phyloP scores from a whole-genome alignment of 352 stramenopile species.

The Globisporangium yorkense region DNA sequence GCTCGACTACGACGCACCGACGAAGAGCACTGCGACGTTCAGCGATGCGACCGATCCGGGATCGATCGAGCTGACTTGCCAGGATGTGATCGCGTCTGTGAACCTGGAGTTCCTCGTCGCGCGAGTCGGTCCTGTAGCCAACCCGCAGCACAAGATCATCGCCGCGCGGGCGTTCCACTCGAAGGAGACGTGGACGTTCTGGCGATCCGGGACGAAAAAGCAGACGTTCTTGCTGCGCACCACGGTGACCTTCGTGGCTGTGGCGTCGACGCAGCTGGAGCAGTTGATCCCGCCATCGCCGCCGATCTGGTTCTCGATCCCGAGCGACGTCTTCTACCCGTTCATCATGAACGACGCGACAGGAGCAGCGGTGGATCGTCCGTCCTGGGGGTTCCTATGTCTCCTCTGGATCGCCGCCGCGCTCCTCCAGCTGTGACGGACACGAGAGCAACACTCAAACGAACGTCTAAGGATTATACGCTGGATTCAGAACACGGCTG shows the following conservation, averaged over 20 bases:
- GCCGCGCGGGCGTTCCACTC: conserved; percentile 26
- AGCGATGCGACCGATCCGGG: conserved; percentile 13
- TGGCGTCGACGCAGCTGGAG: conserved; percentile 16
- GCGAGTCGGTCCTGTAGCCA: conserved; percentile 17
- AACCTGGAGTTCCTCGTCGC: conserved; percentile 41
- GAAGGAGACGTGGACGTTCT: conserved; percentile 32
- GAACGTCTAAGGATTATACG: background rate
- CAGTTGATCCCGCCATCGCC: conserved; percentile 30
- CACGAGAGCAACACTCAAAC: background rate
- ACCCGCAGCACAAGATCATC: conserved; percentile 39
- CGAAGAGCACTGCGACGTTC: conserved; percentile 15
- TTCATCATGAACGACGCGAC: conserved; percentile 24
- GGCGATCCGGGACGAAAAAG: conserved; percentile 9
- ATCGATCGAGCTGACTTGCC: conserved; percentile 21
- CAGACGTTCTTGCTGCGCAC: conserved; percentile 26
- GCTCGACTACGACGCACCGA: conserved; percentile 31
- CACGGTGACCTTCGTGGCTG: conserved; percentile 27
- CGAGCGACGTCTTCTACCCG: conserved; percentile 45
- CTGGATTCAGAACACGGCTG: background rate
- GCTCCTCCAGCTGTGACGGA: background rate
- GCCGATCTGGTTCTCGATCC: conserved; percentile 48
- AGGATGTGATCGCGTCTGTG: conserved; percentile 20
- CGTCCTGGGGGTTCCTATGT: background rate
- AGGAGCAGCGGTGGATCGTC: background rate
- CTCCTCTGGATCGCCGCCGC: conserved; percentile 2